Conservation (phyloP, 768 basidiomycete genomes). For the Termitomyces heimii region DNA sequence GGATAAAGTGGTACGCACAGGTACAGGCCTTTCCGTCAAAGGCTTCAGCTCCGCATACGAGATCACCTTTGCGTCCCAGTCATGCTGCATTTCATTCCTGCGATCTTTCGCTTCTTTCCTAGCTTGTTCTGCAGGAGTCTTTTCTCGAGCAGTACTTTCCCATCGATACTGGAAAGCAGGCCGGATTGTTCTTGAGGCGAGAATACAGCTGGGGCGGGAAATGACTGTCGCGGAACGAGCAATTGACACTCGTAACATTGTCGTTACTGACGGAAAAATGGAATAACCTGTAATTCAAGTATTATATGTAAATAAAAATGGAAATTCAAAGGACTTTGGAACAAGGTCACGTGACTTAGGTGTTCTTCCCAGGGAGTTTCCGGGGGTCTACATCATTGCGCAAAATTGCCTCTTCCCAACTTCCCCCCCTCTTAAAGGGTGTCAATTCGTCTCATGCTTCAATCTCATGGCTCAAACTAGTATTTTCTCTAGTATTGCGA, state of each 20-base stretch:
- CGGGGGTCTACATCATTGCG: neutral
- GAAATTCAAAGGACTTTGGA: neutral
- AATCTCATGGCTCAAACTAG: neutral
- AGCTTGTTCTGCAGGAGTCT: conserved; percentile 24
- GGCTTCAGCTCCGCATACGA: conserved; percentile 81
- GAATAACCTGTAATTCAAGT: neutral
- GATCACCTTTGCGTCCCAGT: conserved; percentile 73
- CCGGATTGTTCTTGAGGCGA: conserved; percentile 6
- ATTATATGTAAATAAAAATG: no score
- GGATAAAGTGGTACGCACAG: conserved; percentile 31
- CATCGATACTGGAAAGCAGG: conserved; percentile 11
- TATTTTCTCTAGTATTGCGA: neutral
- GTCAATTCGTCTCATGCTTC: neutral
- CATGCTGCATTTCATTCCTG: conserved; percentile 44
- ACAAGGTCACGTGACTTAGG: neutral
- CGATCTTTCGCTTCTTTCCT: conserved; percentile 29
- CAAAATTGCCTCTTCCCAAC: neutral
- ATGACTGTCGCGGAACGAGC: conserved; percentile 16
- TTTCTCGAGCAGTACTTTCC: conserved; percentile 13
- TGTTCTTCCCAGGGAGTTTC: neutral
- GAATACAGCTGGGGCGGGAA: conserved; percentile 9
- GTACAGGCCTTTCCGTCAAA: conserved; percentile 67
- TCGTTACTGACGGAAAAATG: neutral
- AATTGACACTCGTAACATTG: conserved; percentile 24
- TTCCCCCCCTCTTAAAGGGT: no score